Evolutionary conservation across 192 early-diverging fungal genomes (phyloP).

Genomic region (Funneliformis mosseae): DNA sequence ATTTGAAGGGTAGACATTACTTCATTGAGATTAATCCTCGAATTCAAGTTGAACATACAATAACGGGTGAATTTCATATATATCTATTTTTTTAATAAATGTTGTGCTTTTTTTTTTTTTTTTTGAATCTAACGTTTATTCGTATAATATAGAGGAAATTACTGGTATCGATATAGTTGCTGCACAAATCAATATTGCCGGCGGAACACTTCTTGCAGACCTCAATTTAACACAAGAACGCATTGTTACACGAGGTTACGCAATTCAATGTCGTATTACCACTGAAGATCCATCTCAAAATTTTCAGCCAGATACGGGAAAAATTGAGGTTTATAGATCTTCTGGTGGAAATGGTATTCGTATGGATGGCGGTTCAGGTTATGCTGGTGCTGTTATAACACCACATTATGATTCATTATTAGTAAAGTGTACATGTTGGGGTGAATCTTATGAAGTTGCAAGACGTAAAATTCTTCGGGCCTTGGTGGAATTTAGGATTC

Average conservation of each 20-base stretch:
- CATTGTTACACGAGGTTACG: slow-evolving; percentile 79
- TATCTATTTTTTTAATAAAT: not conserved
- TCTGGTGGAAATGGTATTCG: slow-evolving; percentile 87
- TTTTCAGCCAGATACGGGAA: slow-evolving; percentile 96
- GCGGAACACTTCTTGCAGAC: slow-evolving; percentile 77
- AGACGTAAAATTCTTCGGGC: slow-evolving; percentile 87
- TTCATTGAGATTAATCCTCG: slow-evolving; percentile 99
- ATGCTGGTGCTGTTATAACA: slow-evolving; percentile 88
- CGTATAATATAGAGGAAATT: slow-evolving; percentile 71
- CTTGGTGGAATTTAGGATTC: slow-evolving; percentile 92
- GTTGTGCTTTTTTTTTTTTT: not conserved
- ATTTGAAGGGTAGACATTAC: slow-evolving; percentile 84
- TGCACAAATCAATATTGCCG: slow-evolving; percentile 93
- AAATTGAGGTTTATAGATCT: slow-evolving; percentile 93
- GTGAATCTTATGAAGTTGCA: slow-evolving; percentile 86
- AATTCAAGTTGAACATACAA: slow-evolving; percentile 98
- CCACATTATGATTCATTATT: slow-evolving; percentile 96
- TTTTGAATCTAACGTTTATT: not conserved
- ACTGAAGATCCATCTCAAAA: slow-evolving; percentile 92
- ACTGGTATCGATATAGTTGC: slow-evolving; percentile 94
- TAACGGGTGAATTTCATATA: slow-evolving; percentile 58
- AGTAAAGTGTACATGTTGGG: slow-evolving; percentile 88
- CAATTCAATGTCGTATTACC: slow-evolving; percentile 96
- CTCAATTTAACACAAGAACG: slow-evolving; percentile 81
- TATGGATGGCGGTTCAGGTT: slow-evolving; percentile 87